Evolutionary conservation across 768 basidiomycete species (phyloP).

Genomic region (Boletus tylopilopsis): DNA sequence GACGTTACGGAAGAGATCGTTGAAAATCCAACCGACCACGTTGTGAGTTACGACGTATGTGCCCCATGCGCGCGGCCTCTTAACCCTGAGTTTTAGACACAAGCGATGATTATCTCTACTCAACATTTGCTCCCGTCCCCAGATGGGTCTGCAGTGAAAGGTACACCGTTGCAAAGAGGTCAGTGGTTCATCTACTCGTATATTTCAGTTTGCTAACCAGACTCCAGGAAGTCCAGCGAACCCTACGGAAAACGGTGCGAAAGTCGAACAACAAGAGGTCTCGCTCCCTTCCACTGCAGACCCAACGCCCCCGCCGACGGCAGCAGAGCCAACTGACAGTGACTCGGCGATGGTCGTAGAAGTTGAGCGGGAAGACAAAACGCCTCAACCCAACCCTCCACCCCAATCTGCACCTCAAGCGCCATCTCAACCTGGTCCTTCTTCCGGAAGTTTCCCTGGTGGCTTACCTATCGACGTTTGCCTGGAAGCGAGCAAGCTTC

Average conservation of each 20-base stretch:
- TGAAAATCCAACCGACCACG: slow-evolving; percentile 48
- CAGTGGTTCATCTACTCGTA: neutral
- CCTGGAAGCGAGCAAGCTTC: slow-evolving; percentile 85
- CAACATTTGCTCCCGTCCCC: slow-evolving; percentile 60
- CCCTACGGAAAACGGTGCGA: slow-evolving; percentile 23
- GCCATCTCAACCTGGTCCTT: slow-evolving; percentile 17
- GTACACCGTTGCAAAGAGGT: slow-evolving; percentile 29
- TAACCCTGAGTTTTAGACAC: slow-evolving; percentile 52
- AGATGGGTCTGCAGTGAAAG: slow-evolving; percentile 25
- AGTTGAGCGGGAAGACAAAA: slow-evolving; percentile 41
- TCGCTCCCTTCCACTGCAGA: slow-evolving; percentile 33
- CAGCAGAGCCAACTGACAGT: slow-evolving; percentile 16
- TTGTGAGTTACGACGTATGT: slow-evolving; percentile 35
- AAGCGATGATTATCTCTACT: slow-evolving; percentile 89
- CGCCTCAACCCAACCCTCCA: slow-evolving; percentile 24
- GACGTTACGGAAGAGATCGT: slow-evolving; percentile 77
- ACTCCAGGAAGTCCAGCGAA: slow-evolving; percentile 22
- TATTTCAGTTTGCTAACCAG: neutral
- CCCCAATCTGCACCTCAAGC: slow-evolving; percentile 19
- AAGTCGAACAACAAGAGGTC: slow-evolving; percentile 34
- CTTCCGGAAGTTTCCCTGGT: slow-evolving; percentile 32
- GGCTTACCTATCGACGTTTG: slow-evolving; percentile 70
- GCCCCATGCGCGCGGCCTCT: neutral
- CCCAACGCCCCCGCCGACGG: slow-evolving; percentile 27
- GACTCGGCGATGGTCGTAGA: slow-evolving; percentile 45